A percentile compares a stretch with the other conserved stretches of the same genome.
These are phyloP conservation scores for Penicillium canescens DNA, from an alignment of 495 filamentous ascomycete genomes.

Conservation along the genomic window DNA sequence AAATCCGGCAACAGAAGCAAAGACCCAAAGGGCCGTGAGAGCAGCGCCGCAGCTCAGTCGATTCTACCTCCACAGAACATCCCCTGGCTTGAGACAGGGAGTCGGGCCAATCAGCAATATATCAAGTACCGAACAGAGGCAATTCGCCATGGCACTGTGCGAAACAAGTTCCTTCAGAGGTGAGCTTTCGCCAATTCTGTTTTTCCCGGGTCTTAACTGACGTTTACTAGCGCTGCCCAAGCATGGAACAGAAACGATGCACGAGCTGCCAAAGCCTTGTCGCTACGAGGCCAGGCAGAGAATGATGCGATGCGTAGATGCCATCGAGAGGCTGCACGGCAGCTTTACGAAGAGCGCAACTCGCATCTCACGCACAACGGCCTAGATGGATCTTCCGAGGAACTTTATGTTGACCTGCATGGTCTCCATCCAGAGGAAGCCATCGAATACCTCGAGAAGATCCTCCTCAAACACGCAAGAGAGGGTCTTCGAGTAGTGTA, in stretches of 20 bases:
- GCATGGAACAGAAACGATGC: conserved; percentile 99
- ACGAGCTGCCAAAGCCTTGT: conserved; percentile 91
- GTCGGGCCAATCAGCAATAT: conserved; percentile 86
- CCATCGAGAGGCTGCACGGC: conserved; percentile 88
- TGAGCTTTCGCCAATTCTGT: conserved; percentile 32
- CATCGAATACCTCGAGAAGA: conserved; percentile 86
- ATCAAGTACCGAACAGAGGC: conserved; percentile 91
- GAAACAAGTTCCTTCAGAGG: conserved; percentile 98
- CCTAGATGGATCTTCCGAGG: conserved; percentile 50
- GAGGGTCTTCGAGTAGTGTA: conserved; percentile 77
- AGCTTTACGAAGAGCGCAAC: conserved; percentile 94
- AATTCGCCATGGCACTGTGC: conserved; percentile 90
- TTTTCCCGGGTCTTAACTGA: conserved; percentile 26
- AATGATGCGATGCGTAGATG: conserved; percentile 97
- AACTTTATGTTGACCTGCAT: conserved; percentile 94
- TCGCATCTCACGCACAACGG: conserved; percentile 55
- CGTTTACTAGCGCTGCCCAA: conserved; percentile 75
- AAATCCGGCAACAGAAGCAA: conserved; percentile 48
- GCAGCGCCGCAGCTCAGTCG: conserved; percentile 74
- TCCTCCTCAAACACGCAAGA: conserved; percentile 75
- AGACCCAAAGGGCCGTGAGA: conserved; percentile 64
- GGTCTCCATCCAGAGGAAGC: conserved; percentile 97
- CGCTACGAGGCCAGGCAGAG: conserved; percentile 90
- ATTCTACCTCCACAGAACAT: conserved; percentile 90
- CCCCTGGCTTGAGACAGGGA: conserved; percentile 96